Base-by-base conservation (phyloP, 257 asterid genomes). In the Parsonsia alboflavescens region DNA sequence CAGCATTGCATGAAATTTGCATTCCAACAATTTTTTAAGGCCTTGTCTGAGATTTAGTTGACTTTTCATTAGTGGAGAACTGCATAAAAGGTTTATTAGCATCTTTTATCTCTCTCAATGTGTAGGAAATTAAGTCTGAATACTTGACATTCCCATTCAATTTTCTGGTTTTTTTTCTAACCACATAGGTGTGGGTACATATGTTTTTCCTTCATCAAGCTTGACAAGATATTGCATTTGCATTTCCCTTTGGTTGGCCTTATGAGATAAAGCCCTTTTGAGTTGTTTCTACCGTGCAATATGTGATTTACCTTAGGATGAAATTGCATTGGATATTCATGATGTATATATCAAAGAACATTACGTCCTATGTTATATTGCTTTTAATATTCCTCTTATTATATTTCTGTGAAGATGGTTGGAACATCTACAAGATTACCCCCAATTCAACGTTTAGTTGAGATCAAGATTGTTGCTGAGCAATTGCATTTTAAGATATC, bases 391-490 rank as follows among this genome's bases (percentile, higher is more conserved):
- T 42, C 64, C 42, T 56, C 54, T 22, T 73, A n/a, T n/a, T n/a
- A n/a, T 62, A 53, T 45, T 71, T 59, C 17, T 53, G 1, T 81
- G 33, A 86, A 92, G 99, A 88, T 92, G 93, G 93, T 92, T 76
- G 97, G 96, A 79, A 74, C 86, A 12, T 92, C 99, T 62, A 92
- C 96, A 76, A 88, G 96, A 82, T 86, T 89, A 88, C 97, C 99
- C 45, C 96, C 98, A 8, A 82, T 90, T 80, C 98, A 90, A 77
- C 85, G 96, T 62, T 75, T 92, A 72, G 92, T 89, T 50, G 99
- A 95, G 94, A 90, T 95, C 78, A 92, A 88, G 83, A 79, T 89
- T 71, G 82, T 95, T 57, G 96, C 98, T 41, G 98, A 95, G 80
- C 96, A 90, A 72, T 86, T 95, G 82, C 90, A 90, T 83, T 95